These are phyloP conservation scores for Thraustotheca clavata DNA, from an alignment of 352 stramenopile species.

Conservation along the genomic window DNA sequence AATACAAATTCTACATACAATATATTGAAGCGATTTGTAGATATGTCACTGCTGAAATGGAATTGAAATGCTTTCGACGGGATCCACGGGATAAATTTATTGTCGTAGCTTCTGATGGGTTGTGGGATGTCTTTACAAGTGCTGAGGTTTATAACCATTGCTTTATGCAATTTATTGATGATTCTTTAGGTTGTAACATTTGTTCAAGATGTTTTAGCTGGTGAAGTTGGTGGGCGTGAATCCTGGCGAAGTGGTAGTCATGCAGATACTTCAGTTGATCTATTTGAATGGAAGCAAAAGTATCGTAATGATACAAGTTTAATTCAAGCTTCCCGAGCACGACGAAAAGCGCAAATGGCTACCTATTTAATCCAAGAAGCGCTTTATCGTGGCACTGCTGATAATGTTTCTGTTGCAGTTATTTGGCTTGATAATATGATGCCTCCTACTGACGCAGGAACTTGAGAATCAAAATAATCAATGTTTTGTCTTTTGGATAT, in stretches of 20 bases:
- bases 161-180: neutral
- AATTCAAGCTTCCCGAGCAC: conserved; percentile 81
- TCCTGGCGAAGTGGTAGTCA: conserved; percentile 71
- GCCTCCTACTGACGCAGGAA: no score
- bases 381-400: conserved; percentile 79
- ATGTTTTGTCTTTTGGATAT: no score
- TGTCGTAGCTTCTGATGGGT: conserved; percentile 87
- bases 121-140: conserved; percentile 92
- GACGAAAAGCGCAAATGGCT: conserved; percentile 86
- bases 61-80: conserved; percentile 69
- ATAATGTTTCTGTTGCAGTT: conserved; percentile 89
- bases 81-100: conserved; percentile 87
- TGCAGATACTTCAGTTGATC: conserved; percentile 73
- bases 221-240: conserved; percentile 67
- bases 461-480: no score
- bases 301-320: conserved; percentile 84
- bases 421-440: conserved; percentile 53
- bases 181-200: conserved; percentile 64
- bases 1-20: conserved; percentile 25
- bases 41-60: conserved; percentile 39
- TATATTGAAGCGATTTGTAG: neutral
- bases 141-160: conserved; percentile 37
- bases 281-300: conserved; percentile 87
- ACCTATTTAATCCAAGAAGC: conserved; percentile 89
- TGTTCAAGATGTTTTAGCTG: conserved; percentile 82